Evolutionary conservation across 768 basidiomycete species (phyloP), one percentile per base, ranked within the genome.

Genomic region (Boletellus ananiceps): DNA sequence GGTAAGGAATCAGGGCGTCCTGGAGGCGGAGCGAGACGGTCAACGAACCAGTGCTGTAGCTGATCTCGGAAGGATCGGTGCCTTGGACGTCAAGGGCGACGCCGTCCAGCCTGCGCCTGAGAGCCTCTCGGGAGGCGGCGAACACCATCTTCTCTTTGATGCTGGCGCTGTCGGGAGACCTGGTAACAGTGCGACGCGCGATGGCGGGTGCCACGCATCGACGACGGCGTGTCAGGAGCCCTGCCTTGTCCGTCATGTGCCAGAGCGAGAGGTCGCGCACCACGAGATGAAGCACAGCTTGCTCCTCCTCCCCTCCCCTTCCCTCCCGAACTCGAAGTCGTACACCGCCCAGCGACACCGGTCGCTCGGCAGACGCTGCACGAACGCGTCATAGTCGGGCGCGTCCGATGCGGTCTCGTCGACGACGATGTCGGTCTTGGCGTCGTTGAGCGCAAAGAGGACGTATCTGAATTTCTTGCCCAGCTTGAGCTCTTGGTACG

Each of bases 131-230:
- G 46, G 94, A 97, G 15, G 91, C 84, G 3, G 95, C 86, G 71
- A 81, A 87, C 58, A 96, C 60, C 93, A 97, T 97, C 84, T 94
- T 97, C 64, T 81, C 76, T 72, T 88, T 93, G 69, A 94, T 78
- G 71, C 81, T 88, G 36, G 92, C 84, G 37, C 67, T 70, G 61
- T 94, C 92, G 55, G 95, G 94, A 16, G 83, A 78, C 95, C 95
- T 97, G 61, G 23, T 25, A 5, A 25, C 23, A 4, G 23, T 25
- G 23, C 23, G 23, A 25, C 23, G 23, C 23, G 23, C 23, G 23
- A 7, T 4, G 19, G 19, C 19, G 3, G 19, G 19, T 19, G 19
- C 3, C 19, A 19, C 19, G 19, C 19, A 19, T 19, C 19, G 19
- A 25, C 23, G 23, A 25, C 2, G 23, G 23, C 5, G 23, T 7